Percentiles rank a stretch among this genome's conserved stretches.
These are phyloP conservation scores for Trichoderma cornu-damae DNA, from an alignment of 2,329 filamentous ascomycete species.

Conservation along the genomic window DNA sequence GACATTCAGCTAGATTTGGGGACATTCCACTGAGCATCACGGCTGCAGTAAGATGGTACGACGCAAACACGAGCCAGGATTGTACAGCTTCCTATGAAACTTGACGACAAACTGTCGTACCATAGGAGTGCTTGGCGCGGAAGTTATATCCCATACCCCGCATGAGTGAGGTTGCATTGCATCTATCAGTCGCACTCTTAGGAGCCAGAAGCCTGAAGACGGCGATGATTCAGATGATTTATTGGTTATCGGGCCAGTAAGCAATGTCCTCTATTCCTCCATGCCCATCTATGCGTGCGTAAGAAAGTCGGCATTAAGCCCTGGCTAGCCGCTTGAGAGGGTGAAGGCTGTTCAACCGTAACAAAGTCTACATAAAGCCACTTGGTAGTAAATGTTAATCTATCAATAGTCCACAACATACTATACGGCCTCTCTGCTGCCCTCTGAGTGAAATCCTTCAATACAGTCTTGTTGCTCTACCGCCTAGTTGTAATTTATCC, in stretches of 20 bases:
- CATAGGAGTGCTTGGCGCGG: neutral
- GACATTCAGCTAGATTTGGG: neutral
- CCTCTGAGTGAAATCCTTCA: too few species aligned
- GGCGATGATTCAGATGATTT: neutral
- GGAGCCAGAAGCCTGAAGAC: neutral
- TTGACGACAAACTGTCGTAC: neutral
- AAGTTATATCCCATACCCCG: neutral
- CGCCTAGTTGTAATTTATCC: too few species aligned
- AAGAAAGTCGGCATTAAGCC: neutral
- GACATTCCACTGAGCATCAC: neutral
- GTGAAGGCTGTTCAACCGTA: neutral
- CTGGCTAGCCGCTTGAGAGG: too few species aligned
- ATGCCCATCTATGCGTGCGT: neutral
- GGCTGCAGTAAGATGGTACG: neutral
- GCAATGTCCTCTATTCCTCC: conserved; percentile 5
- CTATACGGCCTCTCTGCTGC: neutral
- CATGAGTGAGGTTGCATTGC: neutral
- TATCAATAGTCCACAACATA: neutral
- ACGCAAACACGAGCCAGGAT: neutral
- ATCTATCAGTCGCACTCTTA: neutral
- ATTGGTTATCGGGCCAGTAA: neutral
- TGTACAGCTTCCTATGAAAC: neutral
- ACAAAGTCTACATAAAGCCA: neutral
- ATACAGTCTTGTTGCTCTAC: too few species aligned
- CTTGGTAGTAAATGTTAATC: too few species aligned